These are phyloP conservation scores for Galerina sulciceps DNA, from an alignment of 768 basidiomycete genomes.

Conservation along the genomic window DNA sequence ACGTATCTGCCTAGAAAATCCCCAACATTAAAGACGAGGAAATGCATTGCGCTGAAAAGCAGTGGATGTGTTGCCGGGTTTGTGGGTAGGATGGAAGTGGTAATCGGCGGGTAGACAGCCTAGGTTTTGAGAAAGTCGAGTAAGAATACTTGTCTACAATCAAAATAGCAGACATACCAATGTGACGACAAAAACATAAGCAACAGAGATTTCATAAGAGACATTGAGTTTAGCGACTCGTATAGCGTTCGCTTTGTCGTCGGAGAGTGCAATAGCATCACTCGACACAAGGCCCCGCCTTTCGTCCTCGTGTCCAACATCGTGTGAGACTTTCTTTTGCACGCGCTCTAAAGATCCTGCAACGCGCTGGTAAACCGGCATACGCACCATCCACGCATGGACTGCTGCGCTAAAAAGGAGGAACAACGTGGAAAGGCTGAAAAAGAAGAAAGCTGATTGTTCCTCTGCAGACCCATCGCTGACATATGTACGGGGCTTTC, in stretches of 20 bases:
- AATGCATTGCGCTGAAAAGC: conserved; percentile 81
- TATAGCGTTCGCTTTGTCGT: conserved; percentile 47
- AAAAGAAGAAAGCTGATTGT: conserved; percentile 75
- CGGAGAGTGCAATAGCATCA: conserved; percentile 25
- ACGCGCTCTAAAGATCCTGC: conserved; percentile 50
- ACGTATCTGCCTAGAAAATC: conserved; percentile 73
- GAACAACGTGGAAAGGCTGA: conserved; percentile 70
- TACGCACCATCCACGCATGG: conserved; percentile 59
- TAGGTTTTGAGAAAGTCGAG: conserved; percentile 29
- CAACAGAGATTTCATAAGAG: conserved; percentile 71
- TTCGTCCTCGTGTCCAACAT: conserved; percentile 32
- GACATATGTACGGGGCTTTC: conserved; percentile 35
- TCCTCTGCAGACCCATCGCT: conserved; percentile 59
- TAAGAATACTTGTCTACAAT: neutral
- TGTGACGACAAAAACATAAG: conserved; percentile 79
- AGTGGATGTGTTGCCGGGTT: conserved; percentile 73
- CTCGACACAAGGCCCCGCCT: conserved; percentile 41
- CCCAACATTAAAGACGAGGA: conserved; percentile 75
- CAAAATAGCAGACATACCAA: conserved; percentile 53
- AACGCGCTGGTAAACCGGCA: conserved; percentile 62
- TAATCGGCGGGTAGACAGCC: conserved; percentile 89
- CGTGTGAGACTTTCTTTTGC: conserved; percentile 21
- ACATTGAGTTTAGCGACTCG: conserved; percentile 67
- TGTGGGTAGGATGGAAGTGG: conserved; percentile 72
- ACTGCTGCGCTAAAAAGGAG: conserved; percentile 57